phyloP scores from a whole-genome alignment of 371 early-diverging fungal species.

The Mucor plumbeus region DNA sequence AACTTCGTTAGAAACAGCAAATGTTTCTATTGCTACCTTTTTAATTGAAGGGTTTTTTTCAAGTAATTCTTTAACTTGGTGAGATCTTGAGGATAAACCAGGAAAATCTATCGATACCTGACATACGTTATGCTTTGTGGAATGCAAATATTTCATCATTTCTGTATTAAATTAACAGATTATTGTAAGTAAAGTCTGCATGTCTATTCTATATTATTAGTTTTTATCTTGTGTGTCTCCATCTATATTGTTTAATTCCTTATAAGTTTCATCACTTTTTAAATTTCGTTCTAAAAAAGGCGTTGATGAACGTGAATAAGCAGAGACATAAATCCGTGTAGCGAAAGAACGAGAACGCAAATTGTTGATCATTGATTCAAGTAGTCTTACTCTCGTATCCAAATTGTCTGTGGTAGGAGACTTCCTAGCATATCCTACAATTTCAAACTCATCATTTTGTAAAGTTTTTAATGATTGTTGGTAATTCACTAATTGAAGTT shows the following conservation, averaged over 20 bases:
- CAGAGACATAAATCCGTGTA: too few species aligned
- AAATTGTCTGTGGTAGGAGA: conserved; percentile 20
- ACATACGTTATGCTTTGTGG: too few species aligned
- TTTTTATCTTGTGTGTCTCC: conserved; percentile 24
- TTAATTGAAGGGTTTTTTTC: too few species aligned
- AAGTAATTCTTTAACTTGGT: too few species aligned
- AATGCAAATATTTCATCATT: conserved; percentile 14
- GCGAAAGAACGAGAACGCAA: conserved; percentile 23
- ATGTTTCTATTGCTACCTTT: too few species aligned
- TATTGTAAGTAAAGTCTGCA: conserved; percentile 23
- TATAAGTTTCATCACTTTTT: conserved; percentile 15
- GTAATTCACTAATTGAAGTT: background rate
- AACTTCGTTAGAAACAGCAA: too few species aligned
- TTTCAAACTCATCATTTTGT: conserved; percentile 25
- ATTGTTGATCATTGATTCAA: conserved; percentile 21
- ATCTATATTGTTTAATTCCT: conserved; percentile 16
- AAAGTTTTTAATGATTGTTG: too few species aligned
- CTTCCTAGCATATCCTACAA: conserved; percentile 26
- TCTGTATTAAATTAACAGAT: conserved; percentile 17
- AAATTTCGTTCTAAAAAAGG: conserved; percentile 26
- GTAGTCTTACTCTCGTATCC: conserved; percentile 16
- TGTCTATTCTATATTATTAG: conserved; percentile 16
- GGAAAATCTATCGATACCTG: too few species aligned
- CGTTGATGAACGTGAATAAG: too few species aligned
- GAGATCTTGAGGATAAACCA: too few species aligned